Evolutionary conservation across 495 filamentous ascomycete genomes (phyloP), one percentile per base, ranked within the genome.

Genomic region (Lasiosphaeris hirsuta): DNA sequence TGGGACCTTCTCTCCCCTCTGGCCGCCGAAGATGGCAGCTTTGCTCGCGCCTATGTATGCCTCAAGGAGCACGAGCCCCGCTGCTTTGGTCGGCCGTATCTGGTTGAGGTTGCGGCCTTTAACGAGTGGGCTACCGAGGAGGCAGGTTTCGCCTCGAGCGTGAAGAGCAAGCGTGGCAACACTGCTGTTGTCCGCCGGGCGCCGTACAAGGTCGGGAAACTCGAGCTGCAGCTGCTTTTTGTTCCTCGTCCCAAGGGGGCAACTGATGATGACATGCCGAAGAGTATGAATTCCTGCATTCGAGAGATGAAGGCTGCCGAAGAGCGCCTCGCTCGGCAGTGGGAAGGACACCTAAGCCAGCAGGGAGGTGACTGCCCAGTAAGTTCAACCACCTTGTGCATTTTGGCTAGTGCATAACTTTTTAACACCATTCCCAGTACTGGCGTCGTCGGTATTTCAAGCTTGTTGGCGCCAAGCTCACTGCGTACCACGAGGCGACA

Each of bases 391-490:
- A n/a, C 19, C 10, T 30, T 8, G 36, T 4, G 23, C 10, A 19
- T 57, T 50, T 1, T 52, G 11, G 10, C 40, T 35, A 19, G 35
- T 7, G 6, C 5, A 1, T 5, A 3, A 0, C 37, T 62, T 62
- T 43, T 73, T 75, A 64, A 74, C 67, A 49, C 42, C 19, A 56
- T 18, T 37, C 2, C 36, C 63, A 96, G 90, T 97, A 86, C 78
- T 98, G 94, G 94, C 90, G 94, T 46, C 90, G 94, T 47, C 90
- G 94, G 53, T 97, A 94, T 78, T 98, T 98, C 80, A 95, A 93
- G 69, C 85, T 98, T 1, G 82, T 90, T 23, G 93, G 91, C 11
- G 84, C 89, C 45, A 96, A 95, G 66, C 78, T 98, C 52, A 97
- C 92, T 3, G 94, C 95, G 7, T 97, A 92, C 68, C 95, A 98